Conservation (phyloP, 805 yeast species). For the Peterozyma xylosa region DNA sequence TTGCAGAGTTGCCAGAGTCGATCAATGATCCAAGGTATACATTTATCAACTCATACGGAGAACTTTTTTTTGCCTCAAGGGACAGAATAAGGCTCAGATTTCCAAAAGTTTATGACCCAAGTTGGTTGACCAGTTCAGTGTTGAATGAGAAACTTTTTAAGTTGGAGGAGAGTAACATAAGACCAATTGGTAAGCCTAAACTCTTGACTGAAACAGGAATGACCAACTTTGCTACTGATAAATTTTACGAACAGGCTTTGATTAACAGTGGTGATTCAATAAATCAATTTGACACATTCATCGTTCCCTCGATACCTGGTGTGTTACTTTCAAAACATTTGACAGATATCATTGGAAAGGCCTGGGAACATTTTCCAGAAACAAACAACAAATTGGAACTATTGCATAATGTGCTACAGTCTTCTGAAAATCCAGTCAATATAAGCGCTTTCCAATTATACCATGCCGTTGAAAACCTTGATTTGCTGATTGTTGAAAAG, state of each 20-base stretch:
- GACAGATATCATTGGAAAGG: conserved; percentile 15
- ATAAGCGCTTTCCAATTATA: conserved; percentile 30
- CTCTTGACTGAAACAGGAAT: conserved; percentile 20
- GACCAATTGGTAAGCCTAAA: conserved; percentile 25
- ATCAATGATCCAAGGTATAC: conserved; percentile 49
- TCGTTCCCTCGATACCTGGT: conserved; percentile 22
- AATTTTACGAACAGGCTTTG: conserved; percentile 7
- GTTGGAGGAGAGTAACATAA: conserved; percentile 8
- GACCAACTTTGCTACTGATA: background rate
- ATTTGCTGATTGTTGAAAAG: conserved; percentile 19
- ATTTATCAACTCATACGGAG: conserved; percentile 50
- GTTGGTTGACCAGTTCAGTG: conserved; percentile 23
- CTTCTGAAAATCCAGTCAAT: conserved; percentile 31
- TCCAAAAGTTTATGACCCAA: conserved; percentile 41
- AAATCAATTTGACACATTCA: conserved; percentile 14
- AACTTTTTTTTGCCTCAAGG: conserved; percentile 39
- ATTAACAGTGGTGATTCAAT: conserved; percentile 12
- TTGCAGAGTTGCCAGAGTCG: conserved; percentile 44
- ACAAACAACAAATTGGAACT: conserved; percentile 25
- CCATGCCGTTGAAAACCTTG: conserved; percentile 24
- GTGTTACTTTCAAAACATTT: conserved; percentile 21
- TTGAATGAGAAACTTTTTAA: conserved; percentile 20
- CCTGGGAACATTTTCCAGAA: conserved; percentile 24
- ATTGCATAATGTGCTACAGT: conserved; percentile 25
- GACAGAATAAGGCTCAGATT: conserved; percentile 40